Evolutionary conservation across 345 rosid genomes (phyloP).

Genomic region (Citrus australasica): DNA sequence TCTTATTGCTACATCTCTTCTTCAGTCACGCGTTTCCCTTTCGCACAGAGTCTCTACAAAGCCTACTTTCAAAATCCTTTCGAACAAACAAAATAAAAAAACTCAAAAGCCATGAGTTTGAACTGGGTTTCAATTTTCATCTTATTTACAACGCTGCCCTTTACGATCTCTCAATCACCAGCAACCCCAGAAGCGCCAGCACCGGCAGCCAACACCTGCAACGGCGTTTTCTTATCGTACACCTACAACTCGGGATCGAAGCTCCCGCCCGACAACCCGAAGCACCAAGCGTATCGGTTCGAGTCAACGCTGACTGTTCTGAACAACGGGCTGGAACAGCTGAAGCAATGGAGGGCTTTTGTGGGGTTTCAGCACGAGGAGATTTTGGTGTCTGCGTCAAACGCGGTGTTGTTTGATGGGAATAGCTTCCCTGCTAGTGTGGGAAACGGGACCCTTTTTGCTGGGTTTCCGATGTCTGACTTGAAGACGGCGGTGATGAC

Average conservation of each 20-base stretch:
- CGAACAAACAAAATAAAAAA: neutral
- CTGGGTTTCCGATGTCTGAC: conserved; percentile 73
- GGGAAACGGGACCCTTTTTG: conserved; percentile 75
- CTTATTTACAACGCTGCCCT: conserved; percentile 20
- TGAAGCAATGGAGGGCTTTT: conserved; percentile 73
- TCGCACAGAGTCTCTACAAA: conserved; percentile 3
- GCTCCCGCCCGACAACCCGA: conserved; percentile 55
- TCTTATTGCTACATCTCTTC: neutral
- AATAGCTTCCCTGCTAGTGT: conserved; percentile 61
- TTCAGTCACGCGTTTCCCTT: conserved; percentile 24
- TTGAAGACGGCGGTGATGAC: conserved; percentile 88
- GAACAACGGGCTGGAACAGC: conserved; percentile 66
- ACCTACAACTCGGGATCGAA: conserved; percentile 43
- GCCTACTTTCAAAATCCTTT: neutral
- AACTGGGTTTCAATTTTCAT: conserved; percentile 15
- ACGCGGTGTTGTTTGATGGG: conserved; percentile 76
- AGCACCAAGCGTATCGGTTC: conserved; percentile 79
- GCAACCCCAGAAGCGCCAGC: conserved; percentile 36
- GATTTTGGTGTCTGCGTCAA: conserved; percentile 67
- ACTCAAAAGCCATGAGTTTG: conserved; percentile 22
- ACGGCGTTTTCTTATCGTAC: conserved; percentile 72
- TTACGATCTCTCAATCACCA: conserved; percentile 41
- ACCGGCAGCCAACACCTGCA: conserved; percentile 52
- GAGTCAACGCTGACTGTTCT: conserved; percentile 66
- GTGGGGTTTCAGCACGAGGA: conserved; percentile 74